Evolutionary conservation across 495 filamentous ascomycete genomes (phyloP).

Genomic region (Aspergillus nidulans): DNA sequence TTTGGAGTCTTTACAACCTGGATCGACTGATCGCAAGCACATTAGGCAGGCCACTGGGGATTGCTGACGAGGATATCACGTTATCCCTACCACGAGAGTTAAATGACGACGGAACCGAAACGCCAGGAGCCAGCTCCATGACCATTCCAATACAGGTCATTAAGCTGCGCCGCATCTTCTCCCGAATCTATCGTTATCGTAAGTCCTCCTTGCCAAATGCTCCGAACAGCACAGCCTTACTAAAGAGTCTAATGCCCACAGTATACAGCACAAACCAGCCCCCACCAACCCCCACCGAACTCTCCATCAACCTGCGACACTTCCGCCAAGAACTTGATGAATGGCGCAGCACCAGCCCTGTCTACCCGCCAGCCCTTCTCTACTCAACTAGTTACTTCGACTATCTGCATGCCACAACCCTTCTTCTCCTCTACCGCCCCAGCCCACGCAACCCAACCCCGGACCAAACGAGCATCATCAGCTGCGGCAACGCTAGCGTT

Average conservation of each 20-base stretch:
- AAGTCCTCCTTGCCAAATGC: conserved; percentile 14
- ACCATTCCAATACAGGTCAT: conserved; percentile 49
- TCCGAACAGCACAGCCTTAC: background rate
- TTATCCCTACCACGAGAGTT: conserved; percentile 41
- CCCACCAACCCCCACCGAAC: conserved; percentile 32
- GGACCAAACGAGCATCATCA: conserved; percentile 38
- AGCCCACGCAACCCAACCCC: conserved; percentile 46
- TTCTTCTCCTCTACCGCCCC: conserved; percentile 49
- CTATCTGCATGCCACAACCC: conserved; percentile 48
- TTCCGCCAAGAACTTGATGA: conserved; percentile 48
- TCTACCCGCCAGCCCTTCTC: conserved; percentile 38
- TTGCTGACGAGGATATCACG: conserved; percentile 49
- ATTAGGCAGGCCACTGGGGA: conserved; percentile 44
- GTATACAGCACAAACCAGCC: conserved; percentile 42
- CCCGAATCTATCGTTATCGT: conserved; percentile 44
- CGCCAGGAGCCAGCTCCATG: conserved; percentile 36
- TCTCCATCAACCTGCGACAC: conserved; percentile 29
- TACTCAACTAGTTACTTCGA: conserved; percentile 49
- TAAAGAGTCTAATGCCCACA: conserved; percentile 12
- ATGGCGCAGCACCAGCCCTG: conserved; percentile 38
- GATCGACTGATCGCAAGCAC: conserved; percentile 50
- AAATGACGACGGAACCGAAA: conserved; percentile 42
- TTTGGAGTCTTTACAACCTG: conserved; percentile 51
- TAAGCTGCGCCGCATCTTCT: conserved; percentile 45
- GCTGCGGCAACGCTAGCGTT: conserved; percentile 47